Percentiles rank a stretch among this genome's conserved stretches.
These are phyloP conservation scores for Blastobotrys serpentis DNA, from an alignment of 1,139 yeast genomes.

Conservation along the genomic window DNA sequence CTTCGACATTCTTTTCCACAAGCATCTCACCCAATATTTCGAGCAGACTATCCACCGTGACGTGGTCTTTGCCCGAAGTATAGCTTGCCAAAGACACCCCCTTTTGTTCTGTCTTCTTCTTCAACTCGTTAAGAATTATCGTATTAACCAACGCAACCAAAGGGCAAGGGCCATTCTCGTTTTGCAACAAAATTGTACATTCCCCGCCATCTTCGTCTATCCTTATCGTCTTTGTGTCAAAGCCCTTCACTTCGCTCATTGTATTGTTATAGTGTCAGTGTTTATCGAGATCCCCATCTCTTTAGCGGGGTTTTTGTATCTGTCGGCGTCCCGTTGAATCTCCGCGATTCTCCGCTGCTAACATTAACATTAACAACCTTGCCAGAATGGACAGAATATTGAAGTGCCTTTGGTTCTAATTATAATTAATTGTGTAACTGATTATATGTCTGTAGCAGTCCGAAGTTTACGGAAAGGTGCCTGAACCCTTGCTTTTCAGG, in stretches of 20 bases:
- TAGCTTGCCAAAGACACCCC: conserved; percentile 21
- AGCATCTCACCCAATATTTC: conserved; percentile 41
- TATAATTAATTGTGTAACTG: too few species aligned
- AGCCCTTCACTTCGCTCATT: conserved; percentile 20
- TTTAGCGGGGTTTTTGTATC: background rate
- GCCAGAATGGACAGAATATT: too few species aligned
- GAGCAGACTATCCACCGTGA: conserved; percentile 33
- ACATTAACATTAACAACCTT: too few species aligned
- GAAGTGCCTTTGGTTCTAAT: too few species aligned
- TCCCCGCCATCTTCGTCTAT: conserved; percentile 13
- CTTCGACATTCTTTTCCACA: conserved; percentile 31
- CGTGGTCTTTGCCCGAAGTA: conserved; percentile 27
- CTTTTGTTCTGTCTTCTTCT: conserved; percentile 13
- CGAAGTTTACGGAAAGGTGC: too few species aligned
- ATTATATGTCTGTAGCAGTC: too few species aligned
- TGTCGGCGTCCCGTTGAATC: background rate
- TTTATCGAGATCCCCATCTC: background rate
- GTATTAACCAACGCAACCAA: conserved; percentile 78
- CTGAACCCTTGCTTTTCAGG: too few species aligned
- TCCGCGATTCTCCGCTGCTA: too few species aligned
- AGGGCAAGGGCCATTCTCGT: conserved; percentile 87
- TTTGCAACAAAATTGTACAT: conserved; percentile 64
- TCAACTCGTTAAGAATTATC: conserved; percentile 40
- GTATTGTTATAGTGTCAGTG: conserved; percentile 7
- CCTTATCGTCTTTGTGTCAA: conserved; percentile 28